These are phyloP conservation scores for Pleurotus citrinopileatus DNA, from an alignment of 768 basidiomycete species.

Conservation along the genomic window DNA sequence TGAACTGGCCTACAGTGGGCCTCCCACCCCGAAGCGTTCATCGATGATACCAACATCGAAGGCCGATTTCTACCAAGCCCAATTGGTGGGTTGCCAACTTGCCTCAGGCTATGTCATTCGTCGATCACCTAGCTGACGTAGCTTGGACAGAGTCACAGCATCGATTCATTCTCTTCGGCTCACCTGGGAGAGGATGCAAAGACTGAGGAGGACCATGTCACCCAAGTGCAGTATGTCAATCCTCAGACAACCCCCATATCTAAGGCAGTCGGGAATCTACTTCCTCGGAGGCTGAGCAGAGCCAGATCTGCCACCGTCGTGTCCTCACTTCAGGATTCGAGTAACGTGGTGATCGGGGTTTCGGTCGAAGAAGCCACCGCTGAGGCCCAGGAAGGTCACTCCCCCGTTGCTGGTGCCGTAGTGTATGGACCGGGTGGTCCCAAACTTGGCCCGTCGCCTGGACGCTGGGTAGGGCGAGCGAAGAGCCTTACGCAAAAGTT, in stretches of 20 bases:
- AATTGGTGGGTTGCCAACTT: background rate
- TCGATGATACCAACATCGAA: slow-evolving; percentile 2
- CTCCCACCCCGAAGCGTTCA: background rate
- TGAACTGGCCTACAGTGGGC: background rate
- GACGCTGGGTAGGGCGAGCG: slow-evolving; percentile 6
- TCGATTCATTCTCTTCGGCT: slow-evolving; percentile 5
- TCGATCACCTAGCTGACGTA: background rate
- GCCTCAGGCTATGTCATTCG: background rate
- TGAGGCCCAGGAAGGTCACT: slow-evolving; percentile 1
- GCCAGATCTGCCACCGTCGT: background rate
- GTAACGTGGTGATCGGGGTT: slow-evolving; percentile 11
- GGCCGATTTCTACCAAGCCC: slow-evolving; percentile 5
- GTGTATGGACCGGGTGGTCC: background rate
- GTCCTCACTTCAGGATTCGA: background rate
- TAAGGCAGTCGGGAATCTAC: slow-evolving; percentile 8
- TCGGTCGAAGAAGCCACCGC: slow-evolving; percentile 9
- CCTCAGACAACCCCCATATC: slow-evolving; percentile 4
- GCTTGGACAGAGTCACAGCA: background rate
- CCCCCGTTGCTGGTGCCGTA: background rate
- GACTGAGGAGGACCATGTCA: slow-evolving; percentile 6
- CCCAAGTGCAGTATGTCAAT: background rate
- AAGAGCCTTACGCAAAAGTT: slow-evolving; percentile 7
- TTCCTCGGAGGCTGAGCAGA: slow-evolving; percentile 8
- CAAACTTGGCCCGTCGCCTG: slow-evolving; percentile 2
- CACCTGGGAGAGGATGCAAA: background rate